Base-by-base conservation (phyloP, 2,329 filamentous ascomycete species). In the Akanthomyces muscarius region DNA sequence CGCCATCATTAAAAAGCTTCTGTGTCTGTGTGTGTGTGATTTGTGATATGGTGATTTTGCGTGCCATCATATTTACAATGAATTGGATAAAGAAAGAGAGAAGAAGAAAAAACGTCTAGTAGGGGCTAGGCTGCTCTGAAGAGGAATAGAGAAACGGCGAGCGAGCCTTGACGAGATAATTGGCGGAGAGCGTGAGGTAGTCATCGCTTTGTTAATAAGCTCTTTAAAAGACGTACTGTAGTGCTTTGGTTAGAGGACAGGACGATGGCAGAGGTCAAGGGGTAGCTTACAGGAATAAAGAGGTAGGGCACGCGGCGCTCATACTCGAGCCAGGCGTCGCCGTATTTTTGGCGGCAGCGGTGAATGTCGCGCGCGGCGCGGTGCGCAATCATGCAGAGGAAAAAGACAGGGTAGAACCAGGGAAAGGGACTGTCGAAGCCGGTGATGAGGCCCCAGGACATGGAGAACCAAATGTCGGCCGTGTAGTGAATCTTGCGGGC, bases 331-430 rank as follows among this genome's bases (percentile, higher is more conserved):
- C 91, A 96, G 36, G 88, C 87, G 66, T 91, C 87, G 4, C 90
- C 91, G 76, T 96, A 96, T 81, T 91, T 93, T 71, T 80, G 81
- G 65, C 86, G 86, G 76, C 92, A 96, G 67, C 88, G 83, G 71
- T 88, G 81, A 66, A 94, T 91, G 73, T 96, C 92, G 67, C 92
- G 83, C 59, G 79, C 77, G 13, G 90, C 89, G 64, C 91, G 89
- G 76, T 96, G 92, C 3, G 86, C 80, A 71, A 96, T 95, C 91
- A 95, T 95, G 68, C 79, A 78, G 42, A 80, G 80, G 74, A 96
- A 96, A 81, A 96, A 96, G 52, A 91, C 74, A 0, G 91, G 89
- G 71, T 96, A 95, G 76, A 96, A 96, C 91, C 91, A 96, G 0
- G 92, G 92, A 76, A 96, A 94, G 0, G 91, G 90, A 70, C 88